Conservation (phyloP, 176 grass and related monocot species). For the Triticum turgidum region DNA sequence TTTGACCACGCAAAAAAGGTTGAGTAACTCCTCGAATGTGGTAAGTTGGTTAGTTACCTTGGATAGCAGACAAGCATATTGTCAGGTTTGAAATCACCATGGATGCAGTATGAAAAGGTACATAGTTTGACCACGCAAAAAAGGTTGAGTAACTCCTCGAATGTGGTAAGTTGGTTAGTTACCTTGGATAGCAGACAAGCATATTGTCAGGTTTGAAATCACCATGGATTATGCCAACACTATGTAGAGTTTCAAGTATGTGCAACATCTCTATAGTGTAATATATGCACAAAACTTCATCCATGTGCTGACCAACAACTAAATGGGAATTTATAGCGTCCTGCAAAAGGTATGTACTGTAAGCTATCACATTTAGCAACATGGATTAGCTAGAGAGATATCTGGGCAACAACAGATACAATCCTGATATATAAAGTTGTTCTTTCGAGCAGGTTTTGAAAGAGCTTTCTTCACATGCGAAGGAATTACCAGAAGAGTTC, state of each 20-base stretch:
- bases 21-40: neutral
- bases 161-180: slow-evolving; percentile 18
- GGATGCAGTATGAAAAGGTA: slow-evolving; percentile 24
- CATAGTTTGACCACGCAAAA: neutral
- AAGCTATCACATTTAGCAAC: slow-evolving; percentile 22
- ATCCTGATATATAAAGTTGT: neutral
- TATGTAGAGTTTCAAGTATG: slow-evolving; percentile 79
- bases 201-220: slow-evolving; percentile 99
- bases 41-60: slow-evolving; percentile 52
- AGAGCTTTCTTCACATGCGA: neutral
- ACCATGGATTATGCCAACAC: slow-evolving; percentile 76
- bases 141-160: neutral
- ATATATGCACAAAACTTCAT: slow-evolving; percentile 92
- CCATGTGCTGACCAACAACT: slow-evolving; percentile 56
- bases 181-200: slow-evolving; percentile 83
- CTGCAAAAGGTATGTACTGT: slow-evolving; percentile 37
- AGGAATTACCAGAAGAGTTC: slow-evolving; percentile 84
- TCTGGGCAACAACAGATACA: neutral
- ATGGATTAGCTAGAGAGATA: neutral
- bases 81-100: slow-evolving; percentile 95
- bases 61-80: slow-evolving; percentile 87
- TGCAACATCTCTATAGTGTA: slow-evolving; percentile 89
- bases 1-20: neutral
- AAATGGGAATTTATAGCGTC: slow-evolving; percentile 86
- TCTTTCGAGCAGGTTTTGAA: slow-evolving; percentile 16